These are phyloP conservation scores for Megacollybia marginata DNA, from an alignment of 768 basidiomycete species.

Conservation along the genomic window DNA sequence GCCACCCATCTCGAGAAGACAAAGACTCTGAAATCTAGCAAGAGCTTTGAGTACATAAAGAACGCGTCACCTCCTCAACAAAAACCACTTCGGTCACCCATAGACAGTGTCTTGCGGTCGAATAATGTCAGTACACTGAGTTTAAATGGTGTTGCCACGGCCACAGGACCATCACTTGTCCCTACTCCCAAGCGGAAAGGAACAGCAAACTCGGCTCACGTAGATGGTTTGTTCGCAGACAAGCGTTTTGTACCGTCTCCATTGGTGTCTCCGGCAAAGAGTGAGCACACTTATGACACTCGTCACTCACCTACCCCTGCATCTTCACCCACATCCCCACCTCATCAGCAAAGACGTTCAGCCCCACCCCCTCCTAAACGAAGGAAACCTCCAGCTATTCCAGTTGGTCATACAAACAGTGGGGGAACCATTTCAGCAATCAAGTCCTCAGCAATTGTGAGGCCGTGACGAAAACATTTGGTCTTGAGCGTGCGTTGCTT, in stretches of 20 bases:
- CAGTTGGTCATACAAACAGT: slow-evolving; percentile 38
- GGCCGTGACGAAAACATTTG: background rate
- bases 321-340: slow-evolving; percentile 4
- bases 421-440: slow-evolving; percentile 59
- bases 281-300: slow-evolving; percentile 7
- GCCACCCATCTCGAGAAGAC: slow-evolving; percentile 28
- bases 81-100: background rate
- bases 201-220: slow-evolving; percentile 16
- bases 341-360: slow-evolving; percentile 28
- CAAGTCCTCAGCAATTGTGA: slow-evolving; percentile 25
- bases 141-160: background rate
- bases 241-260: slow-evolving; percentile 4
- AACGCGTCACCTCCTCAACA: background rate
- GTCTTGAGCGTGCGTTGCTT: too few species aligned
- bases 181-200: slow-evolving; percentile 15
- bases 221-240: slow-evolving; percentile 14
- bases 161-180: background rate
- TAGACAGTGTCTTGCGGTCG: background rate
- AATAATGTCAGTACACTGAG: background rate
- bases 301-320: slow-evolving; percentile 5
- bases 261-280: slow-evolving; percentile 1
- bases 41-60: slow-evolving; percentile 58
- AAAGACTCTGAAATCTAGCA: slow-evolving; percentile 51
- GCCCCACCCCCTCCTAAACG: slow-evolving; percentile 64
- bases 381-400: slow-evolving; percentile 67